Conservation (phyloP, 805 yeast genomes). For the Saccharomycopsis fibuligera region DNA sequence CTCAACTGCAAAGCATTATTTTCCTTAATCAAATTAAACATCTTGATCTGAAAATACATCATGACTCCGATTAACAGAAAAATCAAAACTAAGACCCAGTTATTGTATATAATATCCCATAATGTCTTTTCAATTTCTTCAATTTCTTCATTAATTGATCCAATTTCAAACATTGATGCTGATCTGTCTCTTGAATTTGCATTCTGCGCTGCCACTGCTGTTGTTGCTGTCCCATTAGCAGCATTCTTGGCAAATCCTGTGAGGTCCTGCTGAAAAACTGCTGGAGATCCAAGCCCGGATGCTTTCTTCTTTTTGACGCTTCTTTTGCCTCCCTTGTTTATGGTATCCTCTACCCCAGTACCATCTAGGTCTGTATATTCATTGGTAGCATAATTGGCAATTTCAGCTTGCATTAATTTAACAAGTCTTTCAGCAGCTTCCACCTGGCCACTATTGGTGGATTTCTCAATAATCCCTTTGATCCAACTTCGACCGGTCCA, state of each 20-base stretch:
- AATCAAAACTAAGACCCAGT: slow-evolving; percentile 7
- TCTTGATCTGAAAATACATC: slow-evolving; percentile 5
- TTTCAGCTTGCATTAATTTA: slow-evolving; percentile 28
- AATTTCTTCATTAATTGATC: slow-evolving; percentile 6
- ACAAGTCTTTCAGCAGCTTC: slow-evolving; percentile 49
- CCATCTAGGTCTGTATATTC: not conserved
- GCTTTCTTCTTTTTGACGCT: slow-evolving; percentile 1
- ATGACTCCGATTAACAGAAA: not conserved
- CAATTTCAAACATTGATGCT: not conserved
- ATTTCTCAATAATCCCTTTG: slow-evolving; percentile 80
- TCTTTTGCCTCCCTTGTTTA: not conserved
- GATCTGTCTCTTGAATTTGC: not conserved
- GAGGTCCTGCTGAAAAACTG: slow-evolving; percentile 8
- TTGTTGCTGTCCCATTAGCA: not conserved
- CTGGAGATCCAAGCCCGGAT: slow-evolving; percentile 17
- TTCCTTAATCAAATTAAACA: slow-evolving; percentile 3
- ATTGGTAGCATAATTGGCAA: not conserved
- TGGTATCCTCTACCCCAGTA: not conserved
- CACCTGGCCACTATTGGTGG: slow-evolving; percentile 74
- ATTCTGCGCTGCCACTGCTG: too few relatives aligned
- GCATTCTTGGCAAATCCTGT: not conserved
- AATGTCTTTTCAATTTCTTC: slow-evolving; percentile 19
- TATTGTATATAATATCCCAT: slow-evolving; percentile 16
- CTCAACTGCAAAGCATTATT: slow-evolving; percentile 3
- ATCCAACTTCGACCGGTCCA: slow-evolving; percentile 95